Evolutionary conservation across 2,329 filamentous ascomycete species (phyloP), one percentile per base, ranked within the genome.

Genomic region (Aspergillus pseudoviridinutans): DNA sequence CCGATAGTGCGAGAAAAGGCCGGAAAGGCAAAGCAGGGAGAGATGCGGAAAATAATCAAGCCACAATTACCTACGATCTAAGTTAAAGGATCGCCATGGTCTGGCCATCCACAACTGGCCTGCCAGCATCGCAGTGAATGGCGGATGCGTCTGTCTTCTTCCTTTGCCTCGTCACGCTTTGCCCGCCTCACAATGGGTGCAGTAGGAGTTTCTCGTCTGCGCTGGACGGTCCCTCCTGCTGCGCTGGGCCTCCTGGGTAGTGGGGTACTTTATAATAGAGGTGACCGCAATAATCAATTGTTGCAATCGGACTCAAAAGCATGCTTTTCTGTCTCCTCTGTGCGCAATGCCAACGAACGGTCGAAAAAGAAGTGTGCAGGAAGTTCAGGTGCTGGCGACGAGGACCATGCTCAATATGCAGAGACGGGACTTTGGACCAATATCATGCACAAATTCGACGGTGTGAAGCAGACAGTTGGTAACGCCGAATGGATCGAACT

Each of bases 371-470:
- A 57, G 4, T 24, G 44, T 38, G 35, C 62, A 4, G 58, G 58
- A 53, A 61, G 59, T 64, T 58, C 61, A 56, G 62, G 51, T 46
- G 56, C 56, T 32, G 51, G 27, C 46, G 51, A 57, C 25, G 51
- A 53, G 38, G 35, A 54, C 17, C 60, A 57, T 51, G 57, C 42
- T 7, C 35, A 54, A 3, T 46, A 70, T 55, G 61, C 68, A 25
- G 68, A 73, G 9, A 65, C 71, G 47, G 68, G 66, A 6, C 75
- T 79, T 12, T 81, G 78, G 78, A 65, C 71, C 3, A 71, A 78
- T 22, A 80, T 91, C 53, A 82, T 85, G 14, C 65, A 72, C 3
- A 78, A 75, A 58, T 72, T 80, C 27, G 70, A 74, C 28, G 70
- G 65, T 49, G 70, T 75, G 20, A 74, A 73, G 57, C 69, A 77